phyloP scores from a whole-genome alignment of 257 asterid species.

The Schizonepeta tenuifolia region DNA sequence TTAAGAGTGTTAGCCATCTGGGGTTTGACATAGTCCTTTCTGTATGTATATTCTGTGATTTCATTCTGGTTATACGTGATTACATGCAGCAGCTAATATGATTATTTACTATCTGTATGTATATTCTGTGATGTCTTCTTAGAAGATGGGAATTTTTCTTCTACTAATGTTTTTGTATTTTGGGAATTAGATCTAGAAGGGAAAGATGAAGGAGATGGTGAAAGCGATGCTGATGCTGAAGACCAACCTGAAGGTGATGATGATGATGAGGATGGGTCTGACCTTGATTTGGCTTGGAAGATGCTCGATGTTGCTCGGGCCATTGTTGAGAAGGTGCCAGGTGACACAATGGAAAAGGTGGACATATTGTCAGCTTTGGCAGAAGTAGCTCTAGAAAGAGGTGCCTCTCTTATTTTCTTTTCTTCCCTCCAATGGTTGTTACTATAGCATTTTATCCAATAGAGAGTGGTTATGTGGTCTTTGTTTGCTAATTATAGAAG shows the following conservation, averaged over 20 bases:
- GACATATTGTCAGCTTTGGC: constrained; percentile 94
- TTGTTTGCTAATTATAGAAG: constrained; percentile 25
- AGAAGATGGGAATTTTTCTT: not conserved
- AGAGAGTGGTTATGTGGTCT: constrained; percentile 12
- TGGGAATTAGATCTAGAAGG: constrained; percentile 41
- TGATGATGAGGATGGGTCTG: constrained; percentile 96
- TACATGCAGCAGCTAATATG: constrained; percentile 8
- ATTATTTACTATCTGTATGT: constrained; percentile 4
- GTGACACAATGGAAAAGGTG: constrained; percentile 84
- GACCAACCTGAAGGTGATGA: constrained; percentile 85
- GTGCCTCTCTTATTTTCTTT: constrained; percentile 38
- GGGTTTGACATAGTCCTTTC: not conserved
- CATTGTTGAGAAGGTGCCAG: constrained; percentile 78
- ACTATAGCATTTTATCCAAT: not conserved
- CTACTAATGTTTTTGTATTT: not conserved
- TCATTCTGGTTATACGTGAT: not conserved
- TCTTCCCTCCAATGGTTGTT: not conserved
- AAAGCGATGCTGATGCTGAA: constrained; percentile 66
- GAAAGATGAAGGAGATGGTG: constrained; percentile 52
- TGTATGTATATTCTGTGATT: too few species aligned
- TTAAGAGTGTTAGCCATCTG: not conserved
- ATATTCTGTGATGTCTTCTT: constrained; percentile 11
- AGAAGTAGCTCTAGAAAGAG: constrained; percentile 97
- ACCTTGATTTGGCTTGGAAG: constrained; percentile 98
- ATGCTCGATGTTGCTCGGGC: constrained; percentile 98